Evolutionary conservation across 495 filamentous ascomycete species (phyloP), one percentile per base, ranked within the genome.

Genomic region (Darksidea phi): DNA sequence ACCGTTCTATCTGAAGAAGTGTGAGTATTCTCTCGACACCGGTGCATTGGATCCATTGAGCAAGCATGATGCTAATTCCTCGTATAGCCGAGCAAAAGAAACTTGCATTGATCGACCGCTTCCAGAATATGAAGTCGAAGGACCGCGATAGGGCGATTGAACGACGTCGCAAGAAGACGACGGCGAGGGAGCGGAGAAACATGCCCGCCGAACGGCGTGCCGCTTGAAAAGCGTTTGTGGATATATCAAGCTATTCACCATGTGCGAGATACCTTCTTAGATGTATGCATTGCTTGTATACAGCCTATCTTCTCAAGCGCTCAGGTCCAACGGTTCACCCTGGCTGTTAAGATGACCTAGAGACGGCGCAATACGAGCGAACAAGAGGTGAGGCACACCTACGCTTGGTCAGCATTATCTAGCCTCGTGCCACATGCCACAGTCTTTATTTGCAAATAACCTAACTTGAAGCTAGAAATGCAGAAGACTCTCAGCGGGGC

Each of bases 1-100:
- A 79, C 92, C 93, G 6, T 98, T 91, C 70, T 96, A 87, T 71
- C 77, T 97, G 63, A 97, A 97, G 82, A 84, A 87, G 74, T 57
- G 70, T 69, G 47, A 51, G 60, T 21, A n/a, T 57, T 26, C 20
- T 57, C 0, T 8, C 43, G n/a, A n/a, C n/a, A n/a, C n/a, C n/a
- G n/a, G n/a, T n/a, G n/a, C n/a, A n/a, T n/a, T n/a, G n/a, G n/a
- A n/a, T n/a, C n/a, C n/a, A n/a, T n/a, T n/a, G n/a, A n/a, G n/a
- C n/a, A n/a, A n/a, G n/a, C 32, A 20, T 23, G 23, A 41, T 37
- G 13, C 60, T 58, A 8, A 61, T 47, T 53, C 4, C 10, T 37
- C 1, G 23, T 53, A 7, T 38, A 72, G 84, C 83, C 59, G 91
- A 96, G 75, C 80, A 91, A 75, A 96, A 95, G 84, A 91, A 91